Evolutionary conservation across 169 alveolate species (phyloP), one percentile per base, ranked within the genome.

Genomic region (Plasmodium fragile): DNA sequence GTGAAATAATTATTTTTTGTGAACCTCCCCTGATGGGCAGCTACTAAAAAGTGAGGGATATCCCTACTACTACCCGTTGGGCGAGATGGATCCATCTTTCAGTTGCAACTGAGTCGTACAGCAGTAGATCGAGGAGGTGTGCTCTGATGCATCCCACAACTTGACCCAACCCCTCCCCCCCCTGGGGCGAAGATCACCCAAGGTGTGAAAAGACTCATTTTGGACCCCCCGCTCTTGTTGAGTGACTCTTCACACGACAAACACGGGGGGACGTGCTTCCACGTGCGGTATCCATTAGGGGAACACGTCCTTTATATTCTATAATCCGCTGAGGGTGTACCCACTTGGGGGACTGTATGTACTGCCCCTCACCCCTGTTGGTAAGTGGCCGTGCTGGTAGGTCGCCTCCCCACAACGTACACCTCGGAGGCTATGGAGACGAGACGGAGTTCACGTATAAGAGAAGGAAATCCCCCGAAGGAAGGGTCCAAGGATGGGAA

Each of bases 361-460:
- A 49, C 59, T 11, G 2, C 59, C 18, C 18, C 52, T n/a, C 18
- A 22, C 81, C 16, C 13, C 7, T 75, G n/a, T 49, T 13, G 55
- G 55, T 30, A 41, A 18, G 16, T 72, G 0, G 16, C 49, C 49
- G 0, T 41, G 13, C 8, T 41, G 49, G 49, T 41, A 7, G 13
- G 59, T 2, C 3, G 7, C 22, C 59, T 41, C 55, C 55, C 55
- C n/a, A 45, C 18, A 45, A 11, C 6, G 2, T 45, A 45, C 59
- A 13, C 59, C 59, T 13, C 34, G 25, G 13, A 11, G 28, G 18
- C n/a, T 36, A 89, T 89, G 94, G 90, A 89, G 72, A 89, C 90
- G 45, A 79, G 90, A 41, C 45, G 89, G 43, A 80, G 81, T 11
- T 79, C 79, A 28, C 39, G 84, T 11, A 49, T 49, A 18, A 73